Evolutionary conservation across 495 filamentous ascomycete genomes (phyloP).

Genomic region (Ascobolus immersus): DNA sequence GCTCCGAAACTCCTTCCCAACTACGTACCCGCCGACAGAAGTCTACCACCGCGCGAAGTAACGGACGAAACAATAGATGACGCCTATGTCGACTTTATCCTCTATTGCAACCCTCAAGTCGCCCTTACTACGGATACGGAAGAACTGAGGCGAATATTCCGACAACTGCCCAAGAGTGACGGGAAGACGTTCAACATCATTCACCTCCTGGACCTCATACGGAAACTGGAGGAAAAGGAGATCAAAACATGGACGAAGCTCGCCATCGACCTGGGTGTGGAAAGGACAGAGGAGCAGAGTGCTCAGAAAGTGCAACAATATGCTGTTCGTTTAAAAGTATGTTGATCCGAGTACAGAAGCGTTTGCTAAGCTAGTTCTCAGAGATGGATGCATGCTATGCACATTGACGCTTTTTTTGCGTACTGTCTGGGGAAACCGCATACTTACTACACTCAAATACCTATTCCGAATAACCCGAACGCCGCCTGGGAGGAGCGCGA

Average conservation of each 20-base stretch:
- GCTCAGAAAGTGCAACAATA: constrained; percentile 97
- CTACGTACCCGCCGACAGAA: constrained; percentile 13
- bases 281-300: constrained; percentile 73
- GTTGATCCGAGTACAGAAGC: constrained; percentile 8
- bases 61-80: constrained; percentile 56
- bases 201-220: constrained; percentile 57
- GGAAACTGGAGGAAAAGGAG: constrained; percentile 58
- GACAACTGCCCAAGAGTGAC: constrained; percentile 67
- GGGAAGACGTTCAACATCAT: constrained; percentile 77
- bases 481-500: constrained; percentile 48
- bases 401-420: constrained; percentile 90
- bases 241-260: constrained; percentile 92
- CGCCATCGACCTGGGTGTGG: constrained; percentile 70
- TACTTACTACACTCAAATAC: constrained; percentile 63
- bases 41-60: constrained; percentile 43
- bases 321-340: constrained; percentile 73
- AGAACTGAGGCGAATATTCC: constrained; percentile 56
- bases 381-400: constrained; percentile 98
- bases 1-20: constrained; percentile 9
- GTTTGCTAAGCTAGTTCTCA: constrained; percentile 16
- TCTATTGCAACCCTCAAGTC: constrained; percentile 72
- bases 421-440: constrained; percentile 61
- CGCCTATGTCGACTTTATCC: constrained; percentile 65
- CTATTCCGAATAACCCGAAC: no score
- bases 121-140: constrained; percentile 42